A percentile compares a stretch with the other conserved stretches of the same genome.
Evolutionary conservation across 129 eudicot species (phyloP).

Genomic region (Lonicera japonica): DNA sequence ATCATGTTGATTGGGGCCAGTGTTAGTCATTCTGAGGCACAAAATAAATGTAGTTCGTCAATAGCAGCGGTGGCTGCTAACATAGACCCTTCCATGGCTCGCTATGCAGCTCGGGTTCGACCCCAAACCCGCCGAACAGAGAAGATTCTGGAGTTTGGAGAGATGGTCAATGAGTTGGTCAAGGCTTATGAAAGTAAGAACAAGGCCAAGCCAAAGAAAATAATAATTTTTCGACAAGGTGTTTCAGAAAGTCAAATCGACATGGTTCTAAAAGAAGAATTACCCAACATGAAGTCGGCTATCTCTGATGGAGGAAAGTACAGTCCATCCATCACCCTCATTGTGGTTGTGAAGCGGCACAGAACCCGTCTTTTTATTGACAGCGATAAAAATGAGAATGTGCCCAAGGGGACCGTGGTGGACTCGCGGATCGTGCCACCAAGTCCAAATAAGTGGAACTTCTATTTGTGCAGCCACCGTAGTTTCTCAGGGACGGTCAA

Average conservation of each 20-base stretch:
- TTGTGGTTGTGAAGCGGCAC: conserved; percentile 76
- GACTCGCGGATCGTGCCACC: conserved; percentile 54
- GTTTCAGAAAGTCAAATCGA: conserved; percentile 69
- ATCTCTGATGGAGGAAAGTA: conserved; percentile 32
- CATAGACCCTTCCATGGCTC: conserved; percentile 48
- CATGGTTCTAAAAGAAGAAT: conserved; percentile 65
- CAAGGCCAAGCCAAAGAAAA: conserved; percentile 35
- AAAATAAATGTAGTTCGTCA: conserved; percentile 42
- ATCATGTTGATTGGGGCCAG: conserved; percentile 73
- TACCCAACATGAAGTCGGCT: conserved; percentile 42
- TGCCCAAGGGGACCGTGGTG: conserved; percentile 76
- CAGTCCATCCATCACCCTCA: conserved; percentile 49
- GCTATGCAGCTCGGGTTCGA: conserved; percentile 48
- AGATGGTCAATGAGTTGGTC: conserved; percentile 41
- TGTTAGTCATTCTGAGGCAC: conserved; percentile 61
- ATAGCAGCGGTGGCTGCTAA: conserved; percentile 75
- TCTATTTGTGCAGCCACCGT: conserved; percentile 62
- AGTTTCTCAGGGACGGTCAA: conserved; percentile 75
- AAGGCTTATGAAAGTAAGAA: conserved; percentile 35
- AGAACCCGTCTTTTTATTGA: conserved; percentile 54
- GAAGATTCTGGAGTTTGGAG: conserved; percentile 46
- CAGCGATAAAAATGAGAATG: conserved; percentile 26
- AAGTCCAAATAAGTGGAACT: conserved; percentile 46
- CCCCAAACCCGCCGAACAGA: conserved; percentile 54
- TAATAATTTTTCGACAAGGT: conserved; percentile 68